phyloP scores from a whole-genome alignment of 306 rosid genomes.

The Gastrolobium villosum region DNA sequence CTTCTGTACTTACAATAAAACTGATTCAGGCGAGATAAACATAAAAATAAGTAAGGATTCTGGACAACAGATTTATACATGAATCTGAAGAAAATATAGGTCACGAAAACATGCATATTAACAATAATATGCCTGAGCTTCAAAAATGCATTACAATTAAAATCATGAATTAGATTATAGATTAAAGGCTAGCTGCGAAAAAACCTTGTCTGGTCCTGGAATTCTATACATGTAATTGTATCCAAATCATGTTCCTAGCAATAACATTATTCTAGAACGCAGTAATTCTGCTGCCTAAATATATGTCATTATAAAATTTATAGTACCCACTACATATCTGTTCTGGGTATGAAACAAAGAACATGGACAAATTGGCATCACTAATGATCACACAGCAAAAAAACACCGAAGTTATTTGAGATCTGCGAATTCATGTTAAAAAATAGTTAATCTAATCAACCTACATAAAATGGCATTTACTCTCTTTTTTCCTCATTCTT shows the following conservation, averaged over 20 bases:
- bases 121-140: conserved; percentile 21
- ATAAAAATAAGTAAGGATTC: conserved; percentile 14
- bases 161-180: neutral
- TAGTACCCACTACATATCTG: neutral
- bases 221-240: conserved; percentile 1
- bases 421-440: neutral
- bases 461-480: conserved; percentile 8
- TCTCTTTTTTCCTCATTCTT: neutral
- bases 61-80: neutral
- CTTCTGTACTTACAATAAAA: neutral
- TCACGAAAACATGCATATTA: neutral
- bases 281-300: conserved; percentile 7
- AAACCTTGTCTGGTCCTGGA: conserved; percentile 8
- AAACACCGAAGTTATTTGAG: neutral
- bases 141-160: neutral
- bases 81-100: neutral
- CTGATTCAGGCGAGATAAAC: conserved; percentile 24
- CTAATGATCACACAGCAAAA: neutral
- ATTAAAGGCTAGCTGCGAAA: conserved; percentile 18
- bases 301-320: neutral
- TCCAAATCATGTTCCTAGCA: conserved; percentile 9
- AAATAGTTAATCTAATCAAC: neutral
- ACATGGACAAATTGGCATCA: conserved; percentile 31
- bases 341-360: conserved; percentile 30
- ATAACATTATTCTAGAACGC: conserved; percentile 14